Evolutionary conservation across 2,329 filamentous ascomycete species (phyloP), one percentile per base, ranked within the genome.

Genomic region (Bimuria novae-zelandiae): DNA sequence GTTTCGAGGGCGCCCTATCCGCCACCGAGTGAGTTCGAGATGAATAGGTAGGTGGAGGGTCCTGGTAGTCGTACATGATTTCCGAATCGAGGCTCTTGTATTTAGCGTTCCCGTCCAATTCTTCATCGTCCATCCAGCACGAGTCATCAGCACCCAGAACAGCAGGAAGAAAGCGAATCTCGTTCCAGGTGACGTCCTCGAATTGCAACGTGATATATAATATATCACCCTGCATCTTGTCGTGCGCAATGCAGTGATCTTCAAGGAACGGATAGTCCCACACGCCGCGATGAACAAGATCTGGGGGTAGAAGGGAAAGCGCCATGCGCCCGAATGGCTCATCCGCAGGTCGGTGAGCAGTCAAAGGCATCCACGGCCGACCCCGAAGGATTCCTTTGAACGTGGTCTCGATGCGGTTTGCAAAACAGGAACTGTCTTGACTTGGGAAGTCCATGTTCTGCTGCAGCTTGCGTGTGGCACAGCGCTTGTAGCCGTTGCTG

Each of bases 41-140:
- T 53, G 70, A 72, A 68, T 75, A 76, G 42, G 71, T 73, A 35
- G 73, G 73, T 64, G 74, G 73, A 69, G 72, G 71, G 61, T 74
- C 69, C 64, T 72, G 70, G 59, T 73, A 74, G 57, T 74, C 71
- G 68, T 75, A 75, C 71, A 75, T 75, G 54, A 74, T 69, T 59
- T 75, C 72, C 40, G 71, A 68, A 56, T 74, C 69, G 61, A 73
- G 54, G 60, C 66, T 71, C 64, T 70, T 71, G 60, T 65, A 70
- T 49, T 66, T 72, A 57, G 63, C 61, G 19, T 63, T 59, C 39
- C 73, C 72, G 52, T 76, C 73, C 8, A 76, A 67, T 49, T 74
- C 72, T 47, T 71, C 70, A 36, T 76, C 71, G 46, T 72, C 70
- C 25, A 59, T 62, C 74, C 74, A 76, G 55, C 71, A 75, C 7